These are phyloP conservation scores for Angomonas desouzai DNA, from an alignment of 208 protist species.

Conservation along the genomic window DNA sequence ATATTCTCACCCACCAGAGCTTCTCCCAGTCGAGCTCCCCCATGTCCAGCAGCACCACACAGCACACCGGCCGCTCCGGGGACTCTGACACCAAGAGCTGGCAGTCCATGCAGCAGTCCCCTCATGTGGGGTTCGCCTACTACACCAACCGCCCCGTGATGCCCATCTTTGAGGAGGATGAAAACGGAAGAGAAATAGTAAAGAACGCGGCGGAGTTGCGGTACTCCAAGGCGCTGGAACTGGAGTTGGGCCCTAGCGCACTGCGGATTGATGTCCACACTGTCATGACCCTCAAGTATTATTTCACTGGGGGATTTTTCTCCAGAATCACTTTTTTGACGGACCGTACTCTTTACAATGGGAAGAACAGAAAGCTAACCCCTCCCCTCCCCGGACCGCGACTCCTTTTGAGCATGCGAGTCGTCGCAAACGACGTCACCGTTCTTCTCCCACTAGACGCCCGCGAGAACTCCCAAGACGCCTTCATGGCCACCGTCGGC, in stretches of 20 bases:
- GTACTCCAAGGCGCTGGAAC: constrained; percentile 67
- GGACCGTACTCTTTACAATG: constrained; percentile 76
- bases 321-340: constrained; percentile 38
- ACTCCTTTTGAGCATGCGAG: constrained; percentile 69
- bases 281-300: constrained; percentile 63
- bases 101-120: neutral
- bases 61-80: neutral
- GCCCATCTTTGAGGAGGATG: constrained; percentile 56
- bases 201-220: constrained; percentile 69
- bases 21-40: neutral
- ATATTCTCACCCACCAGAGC: constrained; percentile 23
- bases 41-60: constrained; percentile 6
- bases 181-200: constrained; percentile 48
- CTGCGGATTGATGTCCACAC: constrained; percentile 67
- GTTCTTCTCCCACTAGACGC: constrained; percentile 72
- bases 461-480: constrained; percentile 20
- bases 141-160: constrained; percentile 66
- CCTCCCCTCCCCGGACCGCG: constrained; percentile 36
- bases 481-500: constrained; percentile 52
- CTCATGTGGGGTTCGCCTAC: constrained; percentile 68
- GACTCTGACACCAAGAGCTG: neutral
- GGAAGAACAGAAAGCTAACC: constrained; percentile 33
- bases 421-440: constrained; percentile 51
- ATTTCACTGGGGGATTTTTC: constrained; percentile 72
- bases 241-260: constrained; percentile 58